Evolutionary conservation across 768 basidiomycete genomes (phyloP).

Genomic region (Scleroderma bovista): DNA sequence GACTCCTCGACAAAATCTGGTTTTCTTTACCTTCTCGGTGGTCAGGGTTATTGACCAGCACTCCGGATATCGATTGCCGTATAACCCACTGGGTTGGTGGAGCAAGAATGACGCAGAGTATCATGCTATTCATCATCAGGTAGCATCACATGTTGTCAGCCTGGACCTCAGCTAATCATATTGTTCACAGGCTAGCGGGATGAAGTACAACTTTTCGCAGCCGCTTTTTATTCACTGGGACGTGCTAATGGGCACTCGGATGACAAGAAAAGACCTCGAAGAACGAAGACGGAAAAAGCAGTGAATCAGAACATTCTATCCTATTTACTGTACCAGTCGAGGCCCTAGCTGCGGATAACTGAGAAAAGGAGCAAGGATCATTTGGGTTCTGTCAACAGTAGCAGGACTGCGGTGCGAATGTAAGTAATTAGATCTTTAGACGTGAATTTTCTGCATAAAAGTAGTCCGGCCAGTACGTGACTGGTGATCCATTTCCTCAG

Average conservation of each 20-base stretch:
- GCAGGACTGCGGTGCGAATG: too few relatives aligned
- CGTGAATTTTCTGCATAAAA: too few relatives aligned
- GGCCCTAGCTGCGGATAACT: too few relatives aligned
- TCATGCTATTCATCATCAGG: neutral
- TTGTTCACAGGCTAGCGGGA: conserved; percentile 47
- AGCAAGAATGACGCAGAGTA: neutral
- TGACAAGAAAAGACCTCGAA: conserved; percentile 70
- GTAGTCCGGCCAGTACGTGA: too few relatives aligned
- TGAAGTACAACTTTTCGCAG: conserved; percentile 94
- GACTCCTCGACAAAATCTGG: neutral
- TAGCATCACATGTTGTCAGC: neutral
- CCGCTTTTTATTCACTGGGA: conserved; percentile 98
- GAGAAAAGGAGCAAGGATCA: too few relatives aligned
- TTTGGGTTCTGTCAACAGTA: too few relatives aligned
- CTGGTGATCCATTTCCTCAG: too few relatives aligned
- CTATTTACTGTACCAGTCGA: too few relatives aligned
- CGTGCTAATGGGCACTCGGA: conserved; percentile 71
- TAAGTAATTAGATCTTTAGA: too few relatives aligned
- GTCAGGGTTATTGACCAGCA: neutral
- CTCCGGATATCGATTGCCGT: neutral
- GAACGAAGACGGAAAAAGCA: conserved; percentile 39
- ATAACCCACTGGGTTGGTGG: neutral
- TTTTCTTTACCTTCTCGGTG: neutral
- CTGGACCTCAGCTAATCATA: neutral
- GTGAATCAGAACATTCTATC: too few relatives aligned